Base-by-base conservation (phyloP, 768 basidiomycete genomes). In the Pleurotus giganteus region DNA sequence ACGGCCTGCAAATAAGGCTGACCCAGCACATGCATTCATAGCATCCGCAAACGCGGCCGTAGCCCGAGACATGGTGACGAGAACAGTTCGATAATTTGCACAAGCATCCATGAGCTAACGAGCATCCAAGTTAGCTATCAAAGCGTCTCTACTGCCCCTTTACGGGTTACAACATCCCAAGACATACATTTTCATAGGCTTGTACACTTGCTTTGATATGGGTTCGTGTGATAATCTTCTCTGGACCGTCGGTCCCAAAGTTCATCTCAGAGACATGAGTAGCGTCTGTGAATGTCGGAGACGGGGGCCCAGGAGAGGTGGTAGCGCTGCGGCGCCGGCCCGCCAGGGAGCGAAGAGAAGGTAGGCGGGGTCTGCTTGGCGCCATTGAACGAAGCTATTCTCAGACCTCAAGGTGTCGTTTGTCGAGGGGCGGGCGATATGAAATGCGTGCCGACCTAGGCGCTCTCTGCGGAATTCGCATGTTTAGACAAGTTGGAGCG, bases 41-140 rank as follows among this genome's bases (percentile, higher is more conserved):
- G 94, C 86, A 67, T 89, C 85, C 31, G 94, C 94, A 63, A 97
- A 92, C 2, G 79, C 78, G 39, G 92, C 89, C 6, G 91, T 91
- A 17, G 85, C 91, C 53, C 83, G 84, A 32, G 90, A 89, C 83
- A 96, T 85, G 26, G 82, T 80, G 56, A 92, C 70, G 53, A 98
- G 77, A 17, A 91, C 91, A 17, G 83, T 74, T 53, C 93, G 88
- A 75, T 96, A 98, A 43, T 77, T 80, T 32, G 90, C 83, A 54
- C 88, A 89, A 55, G 83, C 78, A 58, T 70, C 80, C 75, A 94
- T 80, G 51, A 97, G 77, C 90, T 95, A 63, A 36, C 53, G 54
- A 57, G 46, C 50, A 5, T 23, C 24, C 17, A 23, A 41, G 37
- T 26, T 19, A 37, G 34, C 32, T 29, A 36, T 49, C 44, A 39